Conservation (phyloP, 129 eudicot genomes). For the Flaveria linearis region DNA sequence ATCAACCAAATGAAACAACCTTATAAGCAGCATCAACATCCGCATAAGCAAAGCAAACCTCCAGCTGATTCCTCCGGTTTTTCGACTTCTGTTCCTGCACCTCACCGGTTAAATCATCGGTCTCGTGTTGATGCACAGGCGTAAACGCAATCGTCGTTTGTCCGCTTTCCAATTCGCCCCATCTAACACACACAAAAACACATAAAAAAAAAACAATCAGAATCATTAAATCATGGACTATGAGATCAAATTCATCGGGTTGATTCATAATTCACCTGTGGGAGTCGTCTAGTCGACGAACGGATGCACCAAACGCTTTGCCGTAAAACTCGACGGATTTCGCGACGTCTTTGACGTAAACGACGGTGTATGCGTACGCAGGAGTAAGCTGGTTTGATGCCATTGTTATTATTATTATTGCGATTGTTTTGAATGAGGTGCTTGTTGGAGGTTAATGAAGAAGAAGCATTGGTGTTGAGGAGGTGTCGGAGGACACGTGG, state of each 20-base stretch:
- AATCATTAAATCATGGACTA: background rate
- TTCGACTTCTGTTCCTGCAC: conserved; percentile 45
- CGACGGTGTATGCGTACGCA: conserved; percentile 70
- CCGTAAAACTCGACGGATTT: conserved; percentile 80
- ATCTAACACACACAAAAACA: conserved; percentile 36
- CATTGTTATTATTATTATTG: conserved; percentile 26
- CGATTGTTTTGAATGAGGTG: background rate
- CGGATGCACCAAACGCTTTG: conserved; percentile 73
- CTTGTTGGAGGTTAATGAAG: background rate
- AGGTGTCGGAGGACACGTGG: conserved; percentile 32
- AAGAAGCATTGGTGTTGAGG: conserved; percentile 18
- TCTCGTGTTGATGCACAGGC: conserved; percentile 82
- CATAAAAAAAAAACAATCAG: too few species aligned
- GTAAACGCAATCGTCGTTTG: conserved; percentile 88
- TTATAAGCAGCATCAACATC: conserved; percentile 94
- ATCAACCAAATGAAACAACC: conserved; percentile 31
- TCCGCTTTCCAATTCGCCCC: conserved; percentile 95
- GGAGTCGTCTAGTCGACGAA: conserved; percentile 72
- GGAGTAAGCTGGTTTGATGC: conserved; percentile 52
- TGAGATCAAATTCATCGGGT: background rate
- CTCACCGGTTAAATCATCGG: conserved; percentile 77
- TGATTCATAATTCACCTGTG: conserved; percentile 38
- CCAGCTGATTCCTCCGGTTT: conserved; percentile 52
- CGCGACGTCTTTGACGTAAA: conserved; percentile 86
- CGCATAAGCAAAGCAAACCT: conserved; percentile 75